Base-by-base conservation (phyloP, 2,329 filamentous ascomycete species). In the Cadophora gregata region DNA sequence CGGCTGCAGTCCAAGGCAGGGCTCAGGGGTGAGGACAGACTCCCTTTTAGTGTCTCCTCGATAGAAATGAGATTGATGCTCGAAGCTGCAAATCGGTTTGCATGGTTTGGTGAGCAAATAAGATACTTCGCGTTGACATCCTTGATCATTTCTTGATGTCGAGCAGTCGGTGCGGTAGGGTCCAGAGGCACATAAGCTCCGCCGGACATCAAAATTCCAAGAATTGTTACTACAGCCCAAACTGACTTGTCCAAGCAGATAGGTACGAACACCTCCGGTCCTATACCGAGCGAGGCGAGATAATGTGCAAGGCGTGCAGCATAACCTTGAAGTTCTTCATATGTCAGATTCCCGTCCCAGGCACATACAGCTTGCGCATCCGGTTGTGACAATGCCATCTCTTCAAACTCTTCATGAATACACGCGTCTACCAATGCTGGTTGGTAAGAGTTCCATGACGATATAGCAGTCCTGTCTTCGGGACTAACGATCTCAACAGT, bases 171-270 rank as follows among this genome's bases (percentile, higher is more conserved):
- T 5, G 64, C 33, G 3, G 59, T 27, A 24, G 58, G 56, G 48
- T 77, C 73, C 9, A 77, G 59, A 10, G 73, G 69, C 56, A 77
- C 72, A 47, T 72, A 77, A 4, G 72, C 70, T 24, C 69, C 71
- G 7, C 75, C 75, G 42, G 74, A 70, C 62, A 72, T 72, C 45
- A 76, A 45, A 3, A 77, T 68, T 58, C 65, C 72, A 10, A 77
- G 63, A 70, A 75, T 72, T n/a, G 72, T 67, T 12, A 77, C 69
- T 42, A 75, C 65, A 24, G 73, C 67, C 65, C 70, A 75, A 8
- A 58, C 4, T 25, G 62, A 64, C 45, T 64, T 64, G 7, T 64
- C 51, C 16, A 64, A 36, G 29, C 62, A 64, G 19, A 64, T 24
- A 5, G 62, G 62, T 9, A 64, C 53, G 1, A 59, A 48, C 8